phyloP scores from a whole-genome alignment of 768 basidiomycete species.

The Suillus plorans region DNA sequence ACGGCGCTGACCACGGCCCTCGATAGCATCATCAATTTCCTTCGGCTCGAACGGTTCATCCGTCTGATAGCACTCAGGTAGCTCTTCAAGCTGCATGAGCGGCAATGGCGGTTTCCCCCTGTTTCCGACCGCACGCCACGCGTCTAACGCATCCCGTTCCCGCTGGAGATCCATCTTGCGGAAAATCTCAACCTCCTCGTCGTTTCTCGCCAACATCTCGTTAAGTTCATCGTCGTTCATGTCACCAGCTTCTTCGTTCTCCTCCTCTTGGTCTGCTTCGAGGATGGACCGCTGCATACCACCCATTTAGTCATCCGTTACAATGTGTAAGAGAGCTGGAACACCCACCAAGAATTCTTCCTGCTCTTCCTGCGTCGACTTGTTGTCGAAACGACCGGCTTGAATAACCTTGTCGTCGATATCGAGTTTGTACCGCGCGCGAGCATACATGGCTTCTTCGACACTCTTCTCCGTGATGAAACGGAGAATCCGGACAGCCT shows the following conservation, averaged over 20 bases:
- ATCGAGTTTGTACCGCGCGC: conserved; percentile 94
- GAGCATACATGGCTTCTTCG: conserved; percentile 96
- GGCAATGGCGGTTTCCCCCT: conserved; percentile 74
- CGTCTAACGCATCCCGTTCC: conserved; percentile 59
- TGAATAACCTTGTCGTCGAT: conserved; percentile 99
- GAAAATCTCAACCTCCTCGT: conserved; percentile 77
- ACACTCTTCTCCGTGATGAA: conserved; percentile 98
- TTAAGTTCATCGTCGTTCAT: conserved; percentile 97
- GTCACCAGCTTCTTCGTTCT: conserved; percentile 86
- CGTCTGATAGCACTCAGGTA: conserved; percentile 88
- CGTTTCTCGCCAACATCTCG: conserved; percentile 83
- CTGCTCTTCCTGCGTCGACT: conserved; percentile 96
- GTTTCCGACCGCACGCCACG: conserved; percentile 73
- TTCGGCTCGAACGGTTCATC: conserved; percentile 80
- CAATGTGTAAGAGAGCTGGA: conserved; percentile 2
- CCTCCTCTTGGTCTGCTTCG: conserved; percentile 87
- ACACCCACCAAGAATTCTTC: conserved; percentile 87
- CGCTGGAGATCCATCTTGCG: conserved; percentile 80
- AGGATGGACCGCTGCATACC: conserved; percentile 76
- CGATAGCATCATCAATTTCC: conserved; percentile 46
- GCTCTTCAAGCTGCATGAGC: conserved; percentile 84
- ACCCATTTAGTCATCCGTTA: conserved; percentile 11
- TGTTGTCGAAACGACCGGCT: conserved; percentile 98
- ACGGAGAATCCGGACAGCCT: conserved; percentile 92
- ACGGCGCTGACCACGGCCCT: conserved; percentile 84